Evolutionary conservation across 129 eudicot genomes (phyloP).

Genomic region (Lactuca saligna): DNA sequence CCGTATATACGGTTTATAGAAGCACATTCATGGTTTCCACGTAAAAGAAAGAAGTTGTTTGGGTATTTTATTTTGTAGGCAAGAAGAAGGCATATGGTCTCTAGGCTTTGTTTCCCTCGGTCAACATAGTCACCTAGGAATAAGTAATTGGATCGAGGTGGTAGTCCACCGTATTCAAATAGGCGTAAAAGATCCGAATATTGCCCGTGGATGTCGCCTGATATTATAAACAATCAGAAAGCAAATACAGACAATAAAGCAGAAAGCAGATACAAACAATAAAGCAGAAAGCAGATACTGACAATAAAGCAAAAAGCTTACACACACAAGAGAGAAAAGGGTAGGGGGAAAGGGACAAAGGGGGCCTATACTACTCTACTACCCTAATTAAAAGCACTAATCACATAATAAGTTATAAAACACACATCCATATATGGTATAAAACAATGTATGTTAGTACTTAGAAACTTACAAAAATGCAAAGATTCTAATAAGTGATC

Average conservation of each 20-base stretch:
- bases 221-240: not conserved
- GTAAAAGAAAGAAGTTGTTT: conserved; percentile 44
- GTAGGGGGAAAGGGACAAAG: no score
- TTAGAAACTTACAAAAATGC: not conserved
- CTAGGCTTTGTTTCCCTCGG: conserved; percentile 61
- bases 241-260: not conserved
- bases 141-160: conserved; percentile 55
- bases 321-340: not conserved
- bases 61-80: conserved; percentile 54
- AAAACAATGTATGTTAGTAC: not conserved
- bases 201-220: conserved; percentile 69
- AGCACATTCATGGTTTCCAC: conserved; percentile 57
- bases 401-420: no score
- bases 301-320: not conserved
- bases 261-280: not conserved
- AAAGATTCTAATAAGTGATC: no score
- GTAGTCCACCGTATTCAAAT: conserved; percentile 62
- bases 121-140: conserved; percentile 64
- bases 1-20: conserved; percentile 52
- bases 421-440: no score
- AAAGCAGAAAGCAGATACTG: not conserved
- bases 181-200: conserved; percentile 64
- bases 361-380: no score
- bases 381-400: no score
- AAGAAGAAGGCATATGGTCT: conserved; percentile 51